Percentiles rank a stretch among this genome's conserved stretches.
Conservation (phyloP, 768 basidiomycete species). For the Russula vinacea region DNA sequence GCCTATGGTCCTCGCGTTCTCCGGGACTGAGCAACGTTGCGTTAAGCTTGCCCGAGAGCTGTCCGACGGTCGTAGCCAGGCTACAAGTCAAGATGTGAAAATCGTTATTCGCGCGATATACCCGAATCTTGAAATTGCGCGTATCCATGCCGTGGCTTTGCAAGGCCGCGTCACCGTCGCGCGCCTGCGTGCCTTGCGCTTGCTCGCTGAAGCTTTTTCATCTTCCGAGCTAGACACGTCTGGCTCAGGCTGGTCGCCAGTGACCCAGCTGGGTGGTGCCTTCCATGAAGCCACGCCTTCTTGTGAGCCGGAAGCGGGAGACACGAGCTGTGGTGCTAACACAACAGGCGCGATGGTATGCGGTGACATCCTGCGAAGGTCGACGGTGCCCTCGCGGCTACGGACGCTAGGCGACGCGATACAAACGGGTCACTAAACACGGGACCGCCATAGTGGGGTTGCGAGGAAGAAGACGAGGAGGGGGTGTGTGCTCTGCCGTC, state of each 20-base stretch:
- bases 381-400: slow-evolving; percentile 18
- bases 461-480: slow-evolving; percentile 24
- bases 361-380: slow-evolving; percentile 21
- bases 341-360: slow-evolving; percentile 20
- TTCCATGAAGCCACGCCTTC: slow-evolving; percentile 45
- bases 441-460: slow-evolving; percentile 11
- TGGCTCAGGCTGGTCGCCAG: slow-evolving; percentile 45
- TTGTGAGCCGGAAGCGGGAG: slow-evolving; percentile 27
- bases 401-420: slow-evolving; percentile 19
- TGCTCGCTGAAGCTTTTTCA: slow-evolving; percentile 29
- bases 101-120: slow-evolving; percentile 70
- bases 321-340: no score
- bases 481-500: slow-evolving; percentile 18
- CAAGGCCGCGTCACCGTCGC: slow-evolving; percentile 13
- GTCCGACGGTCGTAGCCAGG: slow-evolving; percentile 62
- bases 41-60: slow-evolving; percentile 60
- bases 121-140: slow-evolving; percentile 56
- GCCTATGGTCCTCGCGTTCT: slow-evolving; percentile 57
- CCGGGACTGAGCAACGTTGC: slow-evolving; percentile 50
- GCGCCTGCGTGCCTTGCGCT: slow-evolving; percentile 30
- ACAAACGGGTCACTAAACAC: slow-evolving; percentile 30
- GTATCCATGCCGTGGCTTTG: slow-evolving; percentile 8
- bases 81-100: slow-evolving; percentile 69
- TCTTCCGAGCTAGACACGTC: slow-evolving; percentile 47
- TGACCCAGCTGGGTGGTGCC: slow-evolving; percentile 75